Evolutionary conservation across 148 eudicot genomes (phyloP).

Genomic region (Bassia scoparia): DNA sequence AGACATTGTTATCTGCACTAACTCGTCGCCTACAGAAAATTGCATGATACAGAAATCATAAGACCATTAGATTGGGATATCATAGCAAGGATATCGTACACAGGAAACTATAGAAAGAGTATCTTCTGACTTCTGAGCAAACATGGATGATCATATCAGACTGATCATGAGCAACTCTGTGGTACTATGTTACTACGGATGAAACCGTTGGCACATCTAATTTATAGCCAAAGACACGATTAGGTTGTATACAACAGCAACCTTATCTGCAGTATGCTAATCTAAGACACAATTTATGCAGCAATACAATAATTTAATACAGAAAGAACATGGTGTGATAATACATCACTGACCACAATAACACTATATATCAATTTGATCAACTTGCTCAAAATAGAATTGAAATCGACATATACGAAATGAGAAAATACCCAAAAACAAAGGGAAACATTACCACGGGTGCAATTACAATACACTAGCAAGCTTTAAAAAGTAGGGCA

Average conservation of each 20-base stretch:
- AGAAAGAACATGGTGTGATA: not conserved
- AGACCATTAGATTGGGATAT: not conserved
- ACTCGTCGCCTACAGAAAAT: not conserved
- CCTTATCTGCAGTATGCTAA: not conserved
- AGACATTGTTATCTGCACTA: not conserved
- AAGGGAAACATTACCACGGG: not conserved
- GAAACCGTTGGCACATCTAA: too few relatives aligned
- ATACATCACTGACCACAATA: not conserved
- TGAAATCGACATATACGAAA: not conserved
- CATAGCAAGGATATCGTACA: not conserved
- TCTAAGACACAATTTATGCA: not conserved
- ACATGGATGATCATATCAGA: too few relatives aligned
- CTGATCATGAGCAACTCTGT: too few relatives aligned
- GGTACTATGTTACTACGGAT: too few relatives aligned
- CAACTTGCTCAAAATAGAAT: not conserved
- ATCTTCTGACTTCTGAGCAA: not conserved
- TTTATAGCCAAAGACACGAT: too few relatives aligned
- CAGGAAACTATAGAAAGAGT: not conserved
- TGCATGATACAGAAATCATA: not conserved
- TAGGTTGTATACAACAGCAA: not conserved
- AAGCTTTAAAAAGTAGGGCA: too few relatives aligned
- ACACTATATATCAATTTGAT: not conserved
- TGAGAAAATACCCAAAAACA: not conserved
- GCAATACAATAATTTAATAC: not conserved
- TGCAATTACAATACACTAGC: not conserved